A percentile compares a stretch with the other conserved stretches of the same genome.
Conservation (phyloP, 139 green algal species). For the Yamagishiella unicocca region DNA sequence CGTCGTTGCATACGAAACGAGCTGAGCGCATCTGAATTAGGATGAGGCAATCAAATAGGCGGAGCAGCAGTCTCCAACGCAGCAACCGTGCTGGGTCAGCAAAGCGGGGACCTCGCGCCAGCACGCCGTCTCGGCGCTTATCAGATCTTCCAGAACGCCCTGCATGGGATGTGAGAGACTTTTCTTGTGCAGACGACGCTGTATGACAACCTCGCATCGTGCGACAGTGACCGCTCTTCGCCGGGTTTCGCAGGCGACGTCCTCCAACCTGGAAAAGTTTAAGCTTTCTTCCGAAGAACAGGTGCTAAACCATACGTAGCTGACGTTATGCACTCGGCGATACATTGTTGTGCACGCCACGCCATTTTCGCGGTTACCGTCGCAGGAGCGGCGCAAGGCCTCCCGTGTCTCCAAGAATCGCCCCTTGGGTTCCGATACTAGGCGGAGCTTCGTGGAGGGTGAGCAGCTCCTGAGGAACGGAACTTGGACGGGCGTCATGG, state of each 20-base stretch:
- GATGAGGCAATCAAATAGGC: not conserved
- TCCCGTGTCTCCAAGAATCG: conserved; percentile 43
- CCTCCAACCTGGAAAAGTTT: conserved; percentile 29
- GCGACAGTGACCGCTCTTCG: too few species aligned
- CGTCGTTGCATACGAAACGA: too few species aligned
- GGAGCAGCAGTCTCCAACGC: conserved; percentile 9
- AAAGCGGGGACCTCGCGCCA: not conserved
- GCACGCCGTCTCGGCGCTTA: not conserved
- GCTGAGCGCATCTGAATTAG: too few species aligned
- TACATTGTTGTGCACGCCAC: too few species aligned
- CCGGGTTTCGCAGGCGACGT: conserved; percentile 30
- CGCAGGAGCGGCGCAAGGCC: conserved; percentile 41
- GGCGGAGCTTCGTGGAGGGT: conserved; percentile 19
- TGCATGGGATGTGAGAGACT: conserved; percentile 44
- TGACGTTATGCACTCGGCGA: too few species aligned
- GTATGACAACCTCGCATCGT: too few species aligned
- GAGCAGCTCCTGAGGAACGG: too few species aligned
- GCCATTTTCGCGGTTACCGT: not conserved
- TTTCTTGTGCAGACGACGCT: too few species aligned
- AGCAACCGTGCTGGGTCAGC: not conserved
- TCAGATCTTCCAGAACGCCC: conserved; percentile 26
- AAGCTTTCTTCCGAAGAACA: conserved; percentile 39
- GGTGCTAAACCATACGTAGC: not conserved
- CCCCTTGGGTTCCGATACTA: not conserved
- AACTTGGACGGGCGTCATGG: too few species aligned